Evolutionary conservation across 23 red algal species (phyloP).

Genomic region (Pyropia yezoensis): DNA sequence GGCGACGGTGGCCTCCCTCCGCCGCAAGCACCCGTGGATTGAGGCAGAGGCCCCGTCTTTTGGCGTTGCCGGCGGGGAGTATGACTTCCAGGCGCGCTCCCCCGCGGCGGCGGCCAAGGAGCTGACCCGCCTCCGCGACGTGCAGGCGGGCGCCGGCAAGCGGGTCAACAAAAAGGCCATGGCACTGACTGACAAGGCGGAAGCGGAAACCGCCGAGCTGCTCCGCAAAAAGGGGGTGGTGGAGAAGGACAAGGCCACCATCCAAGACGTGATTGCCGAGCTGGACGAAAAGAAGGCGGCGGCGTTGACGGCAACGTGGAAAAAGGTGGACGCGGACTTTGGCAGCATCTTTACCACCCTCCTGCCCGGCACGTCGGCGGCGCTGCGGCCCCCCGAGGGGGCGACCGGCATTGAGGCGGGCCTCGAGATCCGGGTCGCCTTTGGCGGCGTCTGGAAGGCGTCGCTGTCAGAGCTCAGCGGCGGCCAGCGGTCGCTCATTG

Average conservation of each 20-base stretch:
- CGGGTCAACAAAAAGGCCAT: constrained; percentile 83
- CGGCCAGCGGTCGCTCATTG: constrained; percentile 88
- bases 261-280: constrained; percentile 71
- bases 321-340: constrained; percentile 78
- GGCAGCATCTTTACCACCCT: constrained; percentile 83
- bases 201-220: constrained; percentile 82
- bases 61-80: constrained; percentile 16
- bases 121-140: constrained; percentile 17
- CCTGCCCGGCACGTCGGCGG: constrained; percentile 57
- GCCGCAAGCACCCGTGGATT: constrained; percentile 36
- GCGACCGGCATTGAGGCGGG: constrained; percentile 45
- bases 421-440: constrained; percentile 84
- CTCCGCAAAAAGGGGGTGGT: constrained; percentile 87
- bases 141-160: constrained; percentile 39
- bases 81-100: constrained; percentile 32
- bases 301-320: constrained; percentile 91
- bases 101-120: background rate
- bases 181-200: constrained; percentile 83
- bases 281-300: constrained; percentile 97
- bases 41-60: constrained; percentile 29
- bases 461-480: constrained; percentile 89
- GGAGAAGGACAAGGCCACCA: constrained; percentile 82
- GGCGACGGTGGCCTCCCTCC: constrained; percentile 17
- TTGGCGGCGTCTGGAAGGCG: constrained; percentile 85
- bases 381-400: constrained; percentile 63